Percentiles rank a stretch among this genome's conserved stretches.
These are phyloP conservation scores for Incumbomyces lentus DNA, from an alignment of 2,329 filamentous ascomycete species.

Conservation along the genomic window DNA sequence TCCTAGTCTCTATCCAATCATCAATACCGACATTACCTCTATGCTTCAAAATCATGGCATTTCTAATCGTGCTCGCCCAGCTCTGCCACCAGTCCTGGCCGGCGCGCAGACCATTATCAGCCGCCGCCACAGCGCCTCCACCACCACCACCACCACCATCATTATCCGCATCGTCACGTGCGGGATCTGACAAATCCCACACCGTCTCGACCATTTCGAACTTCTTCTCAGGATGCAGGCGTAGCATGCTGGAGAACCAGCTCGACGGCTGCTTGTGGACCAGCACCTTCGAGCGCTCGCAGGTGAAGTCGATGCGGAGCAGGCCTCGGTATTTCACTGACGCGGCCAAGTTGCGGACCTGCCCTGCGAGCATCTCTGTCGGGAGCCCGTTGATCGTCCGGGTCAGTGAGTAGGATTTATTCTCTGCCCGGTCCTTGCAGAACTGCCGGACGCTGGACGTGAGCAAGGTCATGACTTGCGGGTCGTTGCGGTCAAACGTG, in stretches of 20 bases:
- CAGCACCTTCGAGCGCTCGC: conserved; percentile 17
- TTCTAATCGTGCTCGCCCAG: conserved; percentile 18
- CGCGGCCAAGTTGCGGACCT: conserved; percentile 22
- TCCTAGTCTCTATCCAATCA: conserved; percentile 3
- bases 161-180: background rate
- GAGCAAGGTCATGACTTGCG: conserved; percentile 11
- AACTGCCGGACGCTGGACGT: conserved; percentile 20
- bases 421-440: conserved; percentile 18
- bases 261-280: conserved; percentile 19
- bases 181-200: conserved; percentile 17
- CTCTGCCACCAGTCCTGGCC: conserved; percentile 22
- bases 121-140: no score
- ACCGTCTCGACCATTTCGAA: conserved; percentile 21
- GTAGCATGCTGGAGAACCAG: conserved; percentile 20
- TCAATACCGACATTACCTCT: conserved; percentile 5
- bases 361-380: conserved; percentile 19
- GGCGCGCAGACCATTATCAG: background rate
- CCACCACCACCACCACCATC: no score
- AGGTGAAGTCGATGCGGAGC: conserved; percentile 20
- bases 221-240: conserved; percentile 18
- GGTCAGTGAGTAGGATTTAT: conserved; percentile 13
- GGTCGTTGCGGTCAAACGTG: conserved; percentile 8
- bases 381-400: conserved; percentile 11
- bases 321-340: conserved; percentile 21
- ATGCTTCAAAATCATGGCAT: conserved; percentile 11